Base-by-base conservation (phyloP, 495 filamentous ascomycete species). In the Bacidia rubella region DNA sequence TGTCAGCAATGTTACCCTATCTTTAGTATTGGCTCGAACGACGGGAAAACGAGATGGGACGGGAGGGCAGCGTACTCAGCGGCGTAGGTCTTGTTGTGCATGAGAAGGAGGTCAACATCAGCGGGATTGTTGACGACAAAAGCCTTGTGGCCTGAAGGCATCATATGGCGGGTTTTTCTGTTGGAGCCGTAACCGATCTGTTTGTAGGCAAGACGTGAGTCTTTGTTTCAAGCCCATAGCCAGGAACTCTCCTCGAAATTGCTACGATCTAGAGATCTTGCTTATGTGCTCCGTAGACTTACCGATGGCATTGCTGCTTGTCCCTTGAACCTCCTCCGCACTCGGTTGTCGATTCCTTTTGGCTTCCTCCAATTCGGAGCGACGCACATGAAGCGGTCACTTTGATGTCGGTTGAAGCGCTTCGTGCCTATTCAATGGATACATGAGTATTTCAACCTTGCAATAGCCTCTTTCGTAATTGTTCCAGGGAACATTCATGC, bases 11-110 rank as follows among this genome's bases (percentile, higher is more conserved):
- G 19, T 17, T 44, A 7, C 7, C 41, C 5, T 22, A 5, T 44
- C 41, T 7, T 10, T 39, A 39, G n/a, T n/a, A n/a, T n/a, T n/a
- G n/a, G n/a, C n/a, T n/a, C n/a, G n/a, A n/a, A n/a, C n/a, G n/a
- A n/a, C n/a, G n/a, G n/a, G n/a, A n/a, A n/a, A n/a, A n/a, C n/a
- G n/a, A n/a, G n/a, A n/a, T n/a, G n/a, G n/a, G n/a, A n/a, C 15
- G 35, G 17, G 41, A 11, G 47, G 47, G 15, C 40, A 32, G 79
- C 88, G 64, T 85, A 97, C 92, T 97, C 93, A 66, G 92, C 92
- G 68, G 92, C 92, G 74, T 81, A 95, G 69, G 87, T 95, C 69
- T 83, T 83, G 84, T 97, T 97, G 83, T 98, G 93, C 92, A 98
- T 98, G 56, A 98, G 80, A 62, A 98, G 85, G 56, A 98, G 83